Evolutionary conservation across 2,329 filamentous ascomycete genomes (phyloP).

Genomic region (Thermothelomyces thermophilus): DNA sequence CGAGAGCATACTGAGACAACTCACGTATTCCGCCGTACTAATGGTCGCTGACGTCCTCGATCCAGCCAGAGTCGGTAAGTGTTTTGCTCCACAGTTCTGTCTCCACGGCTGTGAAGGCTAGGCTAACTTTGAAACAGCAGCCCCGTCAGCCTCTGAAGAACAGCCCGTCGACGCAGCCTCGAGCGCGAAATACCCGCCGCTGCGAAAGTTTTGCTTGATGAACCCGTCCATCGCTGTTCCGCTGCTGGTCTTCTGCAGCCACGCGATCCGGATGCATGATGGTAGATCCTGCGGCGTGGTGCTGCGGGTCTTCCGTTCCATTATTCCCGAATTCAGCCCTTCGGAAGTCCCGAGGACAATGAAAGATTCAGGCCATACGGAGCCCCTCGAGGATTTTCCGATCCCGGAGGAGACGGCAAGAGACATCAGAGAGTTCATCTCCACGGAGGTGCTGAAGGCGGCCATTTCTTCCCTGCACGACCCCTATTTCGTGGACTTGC

Average conservation of each 20-base stretch:
- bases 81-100: not conserved
- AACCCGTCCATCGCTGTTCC: constrained; percentile 76
- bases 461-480: constrained; percentile 89
- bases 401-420: constrained; percentile 49
- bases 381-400: constrained; percentile 34
- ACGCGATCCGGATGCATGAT: constrained; percentile 84
- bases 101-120: not conserved
- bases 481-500: constrained; percentile 91
- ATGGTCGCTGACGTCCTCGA: constrained; percentile 88
- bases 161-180: constrained; percentile 27
- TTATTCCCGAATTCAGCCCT: constrained; percentile 67
- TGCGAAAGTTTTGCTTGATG: constrained; percentile 77
- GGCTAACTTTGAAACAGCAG: constrained; percentile 26
- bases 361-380: constrained; percentile 15
- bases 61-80: constrained; percentile 47
- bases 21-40: constrained; percentile 86
- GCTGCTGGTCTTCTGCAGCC: constrained; percentile 83
- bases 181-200: constrained; percentile 44
- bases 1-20: constrained; percentile 86
- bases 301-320: constrained; percentile 75
- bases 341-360: constrained; percentile 22
- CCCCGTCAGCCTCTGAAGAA: constrained; percentile 23
- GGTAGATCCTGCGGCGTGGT: constrained; percentile 81
- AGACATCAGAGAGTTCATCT: constrained; percentile 83
- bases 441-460: constrained; percentile 78